phyloP scores from a whole-genome alignment of 2,329 filamentous ascomycete genomes.

The Alternaria sp. region DNA sequence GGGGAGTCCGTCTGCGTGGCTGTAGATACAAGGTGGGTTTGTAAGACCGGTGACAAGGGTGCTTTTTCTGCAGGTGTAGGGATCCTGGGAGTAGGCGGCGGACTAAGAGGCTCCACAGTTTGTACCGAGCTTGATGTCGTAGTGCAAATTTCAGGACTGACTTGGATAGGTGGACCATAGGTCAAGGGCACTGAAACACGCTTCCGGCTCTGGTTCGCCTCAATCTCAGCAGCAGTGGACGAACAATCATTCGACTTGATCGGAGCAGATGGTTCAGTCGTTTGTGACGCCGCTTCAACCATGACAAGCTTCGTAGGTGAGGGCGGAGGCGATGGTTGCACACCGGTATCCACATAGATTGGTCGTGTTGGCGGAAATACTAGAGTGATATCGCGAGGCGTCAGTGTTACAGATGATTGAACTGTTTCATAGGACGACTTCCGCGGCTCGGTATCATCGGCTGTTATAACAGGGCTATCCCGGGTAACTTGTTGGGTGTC shows the following conservation, averaged over 20 bases:
- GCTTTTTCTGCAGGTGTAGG: slow-evolving; percentile 54
- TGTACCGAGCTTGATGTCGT: slow-evolving; percentile 74
- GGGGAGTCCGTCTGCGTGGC: slow-evolving; percentile 67
- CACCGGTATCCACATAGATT: slow-evolving; percentile 75
- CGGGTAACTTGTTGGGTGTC: slow-evolving; percentile 38
- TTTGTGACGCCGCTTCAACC: slow-evolving; percentile 35
- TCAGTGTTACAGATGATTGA: slow-evolving; percentile 35
- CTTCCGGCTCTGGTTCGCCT: slow-evolving; percentile 78
- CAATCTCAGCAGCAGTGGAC: slow-evolving; percentile 59
- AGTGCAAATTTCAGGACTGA: slow-evolving; percentile 27
- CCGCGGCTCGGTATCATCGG: slow-evolving; percentile 37
- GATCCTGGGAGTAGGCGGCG: slow-evolving; percentile 69
- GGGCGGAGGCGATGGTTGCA: slow-evolving; percentile 83
- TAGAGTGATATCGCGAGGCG: slow-evolving; percentile 40
- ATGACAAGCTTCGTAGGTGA: slow-evolving; percentile 66
- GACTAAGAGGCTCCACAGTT: slow-evolving; percentile 69
- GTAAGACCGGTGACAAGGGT: slow-evolving; percentile 46
- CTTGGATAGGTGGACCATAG: slow-evolving; percentile 23
- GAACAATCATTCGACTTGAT: slow-evolving; percentile 35
- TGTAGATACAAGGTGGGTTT: slow-evolving; percentile 60
- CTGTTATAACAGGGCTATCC: slow-evolving; percentile 29
- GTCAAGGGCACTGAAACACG: slow-evolving; percentile 60
- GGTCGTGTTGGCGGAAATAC: slow-evolving; percentile 49
- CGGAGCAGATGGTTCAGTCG: slow-evolving; percentile 29
- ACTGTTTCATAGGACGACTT: slow-evolving; percentile 36